These are phyloP conservation scores for Stentor coeruleus DNA, from an alignment of 73 alveolate species.

Conservation along the genomic window DNA sequence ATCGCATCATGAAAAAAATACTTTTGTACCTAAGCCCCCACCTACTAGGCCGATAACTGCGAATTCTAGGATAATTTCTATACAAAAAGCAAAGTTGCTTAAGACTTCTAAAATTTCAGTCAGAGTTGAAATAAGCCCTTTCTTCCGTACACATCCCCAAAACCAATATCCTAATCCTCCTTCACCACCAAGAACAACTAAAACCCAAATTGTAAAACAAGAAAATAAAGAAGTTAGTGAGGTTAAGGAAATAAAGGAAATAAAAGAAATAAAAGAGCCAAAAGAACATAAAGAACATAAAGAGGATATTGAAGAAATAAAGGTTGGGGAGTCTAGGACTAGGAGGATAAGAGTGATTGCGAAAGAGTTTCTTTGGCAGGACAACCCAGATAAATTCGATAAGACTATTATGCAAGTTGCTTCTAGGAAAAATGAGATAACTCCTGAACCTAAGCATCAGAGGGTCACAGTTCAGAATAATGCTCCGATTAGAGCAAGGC, in stretches of 20 bases:
- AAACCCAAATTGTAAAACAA: not conserved
- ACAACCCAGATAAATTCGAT: not conserved
- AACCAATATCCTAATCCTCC: not conserved
- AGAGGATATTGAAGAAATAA: not conserved
- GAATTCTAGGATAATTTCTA: not conserved
- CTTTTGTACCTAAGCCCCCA: slow-evolving; percentile 11
- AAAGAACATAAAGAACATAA: too few relatives aligned
- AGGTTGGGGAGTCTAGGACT: not conserved
- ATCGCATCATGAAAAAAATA: too few relatives aligned
- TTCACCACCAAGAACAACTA: not conserved
- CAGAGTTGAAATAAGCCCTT: not conserved
- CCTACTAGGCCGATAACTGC: not conserved
- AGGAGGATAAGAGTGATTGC: not conserved
- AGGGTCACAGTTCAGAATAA: not conserved
- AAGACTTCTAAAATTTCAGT: not conserved
- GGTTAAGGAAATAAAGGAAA: too few relatives aligned
- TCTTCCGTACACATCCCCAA: not conserved
- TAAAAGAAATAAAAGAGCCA: too few relatives aligned
- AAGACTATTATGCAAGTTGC: not conserved
- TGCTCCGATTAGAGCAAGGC: not conserved
- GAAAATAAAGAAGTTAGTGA: not conserved
- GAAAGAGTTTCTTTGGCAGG: not conserved
- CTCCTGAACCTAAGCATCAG: not conserved
- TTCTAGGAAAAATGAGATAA: not conserved
- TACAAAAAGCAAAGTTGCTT: not conserved